A percentile compares a stretch with the other conserved stretches of the same genome.
Conservation (phyloP, 441 rosid genomes). For the Francoa sonchifolia region DNA sequence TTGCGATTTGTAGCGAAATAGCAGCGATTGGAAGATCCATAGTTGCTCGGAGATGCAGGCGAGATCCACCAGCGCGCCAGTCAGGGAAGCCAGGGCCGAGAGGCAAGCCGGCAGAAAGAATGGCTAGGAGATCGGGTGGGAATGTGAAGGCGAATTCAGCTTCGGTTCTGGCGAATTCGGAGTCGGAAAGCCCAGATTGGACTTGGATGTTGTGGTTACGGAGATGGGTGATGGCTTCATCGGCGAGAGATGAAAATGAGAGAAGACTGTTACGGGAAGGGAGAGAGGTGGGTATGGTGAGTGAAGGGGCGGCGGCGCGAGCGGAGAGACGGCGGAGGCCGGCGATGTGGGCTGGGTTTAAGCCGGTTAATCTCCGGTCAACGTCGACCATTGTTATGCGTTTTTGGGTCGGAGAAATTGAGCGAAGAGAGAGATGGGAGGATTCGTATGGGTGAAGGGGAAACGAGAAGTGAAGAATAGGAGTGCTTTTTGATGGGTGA, state of each 20-base stretch:
- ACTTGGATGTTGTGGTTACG: conserved; percentile 59
- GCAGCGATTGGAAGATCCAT: conserved; percentile 81
- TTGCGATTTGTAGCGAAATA: conserved; percentile 76
- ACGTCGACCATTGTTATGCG: conserved; percentile 98
- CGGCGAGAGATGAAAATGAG: conserved; percentile 63
- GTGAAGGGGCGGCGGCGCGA: conserved; percentile 68
- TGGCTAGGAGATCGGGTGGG: conserved; percentile 85
- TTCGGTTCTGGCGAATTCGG: conserved; percentile 78
- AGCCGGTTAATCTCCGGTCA: conserved; percentile 87
- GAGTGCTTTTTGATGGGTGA: too few species aligned
- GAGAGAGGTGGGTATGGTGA: conserved; percentile 22
- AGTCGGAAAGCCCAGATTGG: conserved; percentile 64
- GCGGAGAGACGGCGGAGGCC: conserved; percentile 95
- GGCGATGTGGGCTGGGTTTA: conserved; percentile 80
- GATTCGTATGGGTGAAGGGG: too few species aligned
- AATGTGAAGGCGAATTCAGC: conserved; percentile 87
- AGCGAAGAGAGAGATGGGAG: too few species aligned
- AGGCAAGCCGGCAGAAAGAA: conserved; percentile 78
- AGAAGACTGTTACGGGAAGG: conserved; percentile 53
- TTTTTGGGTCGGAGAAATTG: too few species aligned
- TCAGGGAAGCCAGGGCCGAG: conserved; percentile 79
- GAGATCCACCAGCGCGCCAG: conserved; percentile 76
- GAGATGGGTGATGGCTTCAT: conserved; percentile 60
- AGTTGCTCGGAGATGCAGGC: conserved; percentile 68
- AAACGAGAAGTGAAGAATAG: too few species aligned